A percentile compares a stretch with the other conserved stretches of the same genome.
phyloP scores from a whole-genome alignment of 1,284 basidiomycete genomes.

The Cutaneotrichosporon sp. region DNA sequence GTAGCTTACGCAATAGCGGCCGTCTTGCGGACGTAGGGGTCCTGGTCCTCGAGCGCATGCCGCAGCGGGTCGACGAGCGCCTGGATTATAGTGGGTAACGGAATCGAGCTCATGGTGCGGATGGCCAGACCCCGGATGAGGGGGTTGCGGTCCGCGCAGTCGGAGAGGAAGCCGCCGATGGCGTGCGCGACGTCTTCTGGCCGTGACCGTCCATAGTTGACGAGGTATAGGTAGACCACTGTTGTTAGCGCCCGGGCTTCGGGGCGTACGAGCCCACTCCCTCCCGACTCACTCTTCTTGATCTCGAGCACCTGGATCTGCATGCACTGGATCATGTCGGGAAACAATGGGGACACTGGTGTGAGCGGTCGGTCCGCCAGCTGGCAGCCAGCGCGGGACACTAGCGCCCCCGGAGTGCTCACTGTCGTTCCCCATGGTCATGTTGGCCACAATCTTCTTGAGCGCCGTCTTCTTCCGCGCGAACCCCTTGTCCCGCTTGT shows the following conservation, averaged over 20 bases:
- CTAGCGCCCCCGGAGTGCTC: slow-evolving; percentile 35
- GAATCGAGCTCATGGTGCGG: slow-evolving; percentile 94
- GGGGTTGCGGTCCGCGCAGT: slow-evolving; percentile 93
- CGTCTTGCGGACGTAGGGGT: slow-evolving; percentile 97
- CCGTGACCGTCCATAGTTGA: slow-evolving; percentile 96
- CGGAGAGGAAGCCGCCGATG: slow-evolving; percentile 93
- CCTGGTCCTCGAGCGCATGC: slow-evolving; percentile 87
- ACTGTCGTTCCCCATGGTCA: slow-evolving; percentile 98
- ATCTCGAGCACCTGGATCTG: slow-evolving; percentile 74
- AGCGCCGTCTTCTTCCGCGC: slow-evolving; percentile 84
- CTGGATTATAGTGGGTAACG: slow-evolving; percentile 96
- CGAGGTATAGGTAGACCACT: slow-evolving; percentile 98
- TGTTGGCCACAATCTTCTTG: slow-evolving; percentile 95
- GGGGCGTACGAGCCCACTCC: too few relatives aligned
- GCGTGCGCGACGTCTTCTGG: slow-evolving; percentile 94
- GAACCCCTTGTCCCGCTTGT: slow-evolving; percentile 89
- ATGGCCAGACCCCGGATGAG: slow-evolving; percentile 94
- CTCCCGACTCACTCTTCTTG: slow-evolving; percentile 88
- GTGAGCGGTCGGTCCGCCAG: slow-evolving; percentile 24
- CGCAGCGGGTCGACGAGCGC: slow-evolving; percentile 93
- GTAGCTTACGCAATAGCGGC: slow-evolving; percentile 69
- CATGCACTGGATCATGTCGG: slow-evolving; percentile 98
- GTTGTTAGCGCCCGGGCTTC: slow-evolving; percentile 21
- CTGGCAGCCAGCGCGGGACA: too few relatives aligned
- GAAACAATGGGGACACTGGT: slow-evolving; percentile 92